Evolutionary conservation across 495 filamentous ascomycete genomes (phyloP), one percentile per base, ranked within the genome.

Genomic region (Letharia lupina): DNA sequence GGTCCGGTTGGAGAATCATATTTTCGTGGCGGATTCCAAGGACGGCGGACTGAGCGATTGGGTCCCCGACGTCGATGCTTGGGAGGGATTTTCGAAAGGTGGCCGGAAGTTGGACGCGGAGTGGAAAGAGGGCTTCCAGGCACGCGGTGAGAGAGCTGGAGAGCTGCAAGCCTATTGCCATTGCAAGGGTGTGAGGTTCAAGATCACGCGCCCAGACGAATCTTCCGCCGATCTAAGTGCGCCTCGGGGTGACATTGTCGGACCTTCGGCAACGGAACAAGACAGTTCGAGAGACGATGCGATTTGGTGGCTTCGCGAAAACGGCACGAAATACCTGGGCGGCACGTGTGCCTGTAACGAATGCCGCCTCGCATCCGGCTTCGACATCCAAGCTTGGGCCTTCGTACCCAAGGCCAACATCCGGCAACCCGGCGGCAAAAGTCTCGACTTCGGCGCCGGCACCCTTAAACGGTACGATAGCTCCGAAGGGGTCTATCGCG

Each of bases 1-100:
- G 70, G 75, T 81, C 20, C 69, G 77, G 47, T 72, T 71, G 23
- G 70, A 76, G 39, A 68, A 71, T 9, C 84, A 90, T 66, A 79
- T 79, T 60, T 76, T 78, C 65, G 71, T 78, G 20, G 65, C 71
- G 15, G 80, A 84, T 62, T 86, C 83, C 10, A 69, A 64, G 4
- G 87, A 90, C 64, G 83, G 86, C 28, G 86, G 88, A 0, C 70
- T 87, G 37, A 79, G 78, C 35, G 61, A 42, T 31, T 71, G 67
- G 65, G 4, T 71, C 23, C 52, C 68, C 15, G 50, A 28, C 42
- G 65, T 68, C 7, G 62, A 59, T 18, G 62, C 62, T 0, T 77
- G 71, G 72, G 13, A 67, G 20, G 69, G 72, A 0, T 59, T 65
- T 56, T 35, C 66, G 16, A 56, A 28, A 72, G 66, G 9, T 42